Conservation (phyloP, 352 stramenopile genomes). For the Pythium scleroteichum region DNA sequence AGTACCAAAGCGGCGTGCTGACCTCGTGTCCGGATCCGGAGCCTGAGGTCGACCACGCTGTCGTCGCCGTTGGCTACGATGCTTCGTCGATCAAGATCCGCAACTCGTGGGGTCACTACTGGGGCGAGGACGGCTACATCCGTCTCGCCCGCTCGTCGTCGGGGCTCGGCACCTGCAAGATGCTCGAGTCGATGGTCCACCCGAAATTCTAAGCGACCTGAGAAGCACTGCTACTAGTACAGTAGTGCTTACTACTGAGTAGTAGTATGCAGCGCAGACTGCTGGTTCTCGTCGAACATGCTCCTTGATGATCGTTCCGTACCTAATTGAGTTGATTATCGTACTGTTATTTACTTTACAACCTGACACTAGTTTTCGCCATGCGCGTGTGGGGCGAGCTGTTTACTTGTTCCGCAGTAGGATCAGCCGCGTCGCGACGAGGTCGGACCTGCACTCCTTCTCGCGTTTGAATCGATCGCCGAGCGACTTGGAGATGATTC, state of each 20-base stretch:
- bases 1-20: conserved; percentile 93
- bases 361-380: too few species aligned
- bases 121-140: conserved; percentile 84
- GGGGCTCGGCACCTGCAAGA: conserved; percentile 25
- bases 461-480: conserved; percentile 28
- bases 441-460: conserved; percentile 22
- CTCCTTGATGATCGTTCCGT: too few species aligned
- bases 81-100: conserved; percentile 88
- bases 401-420: conserved; percentile 18
- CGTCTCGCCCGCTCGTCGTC: conserved; percentile 48
- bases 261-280: too few species aligned
- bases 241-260: too few species aligned
- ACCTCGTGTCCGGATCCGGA: conserved; percentile 53
- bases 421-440: conserved; percentile 18
- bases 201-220: neutral
- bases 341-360: too few species aligned
- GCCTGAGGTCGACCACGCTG: conserved; percentile 93
- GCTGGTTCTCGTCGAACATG: too few species aligned
- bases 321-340: too few species aligned
- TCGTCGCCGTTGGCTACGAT: conserved; percentile 94
- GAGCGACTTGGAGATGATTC: conserved; percentile 19
- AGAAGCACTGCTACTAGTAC: too few species aligned
- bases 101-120: conserved; percentile 94
- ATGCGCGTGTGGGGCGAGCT: too few species aligned
- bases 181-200: conserved; percentile 11